A percentile compares a stretch with the other conserved stretches of the same genome.
Conservation (phyloP, 164 flowering plant species). For the Tinospora cordifolia region DNA sequence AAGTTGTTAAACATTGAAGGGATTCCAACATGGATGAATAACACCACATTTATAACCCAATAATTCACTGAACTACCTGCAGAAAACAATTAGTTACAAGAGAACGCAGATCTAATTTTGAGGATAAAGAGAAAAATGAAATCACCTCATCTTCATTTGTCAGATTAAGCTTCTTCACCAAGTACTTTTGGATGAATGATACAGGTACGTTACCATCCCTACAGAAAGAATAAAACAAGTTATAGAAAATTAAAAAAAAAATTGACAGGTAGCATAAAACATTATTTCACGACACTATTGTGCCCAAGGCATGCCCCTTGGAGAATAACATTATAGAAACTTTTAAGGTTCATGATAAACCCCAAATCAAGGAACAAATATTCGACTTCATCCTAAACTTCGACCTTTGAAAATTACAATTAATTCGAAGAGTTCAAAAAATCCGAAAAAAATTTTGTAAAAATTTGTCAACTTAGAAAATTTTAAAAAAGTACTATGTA, state of each 20-base stretch:
- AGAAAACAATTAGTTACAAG: not conserved
- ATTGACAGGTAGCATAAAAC: too few species aligned
- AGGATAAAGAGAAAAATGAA: slow-evolving; percentile 1
- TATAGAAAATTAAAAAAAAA: too few species aligned
- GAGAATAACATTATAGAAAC: not conserved
- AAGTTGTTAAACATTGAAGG: not conserved
- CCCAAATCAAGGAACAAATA: too few species aligned
- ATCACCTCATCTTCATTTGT: slow-evolving; percentile 73
- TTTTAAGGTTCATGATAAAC: not conserved
- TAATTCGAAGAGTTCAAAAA: too few species aligned
- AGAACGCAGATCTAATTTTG: not conserved
- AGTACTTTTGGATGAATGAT: slow-evolving; percentile 72
- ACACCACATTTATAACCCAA: not conserved
- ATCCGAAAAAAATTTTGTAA: too few species aligned
- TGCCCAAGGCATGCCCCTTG: not conserved
- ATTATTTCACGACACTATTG: too few species aligned
- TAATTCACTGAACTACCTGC: not conserved
- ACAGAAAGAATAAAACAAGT: slow-evolving; percentile 17
- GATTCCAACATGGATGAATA: not conserved
- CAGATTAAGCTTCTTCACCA: slow-evolving; percentile 71
- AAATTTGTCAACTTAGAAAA: too few species aligned
- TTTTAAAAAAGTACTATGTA: too few species aligned
- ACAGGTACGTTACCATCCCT: slow-evolving; percentile 78
- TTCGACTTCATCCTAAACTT: too few species aligned
- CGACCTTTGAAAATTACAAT: too few species aligned